These are phyloP conservation scores for Aspergillus candidus DNA, from an alignment of 2,329 filamentous ascomycete genomes.

Conservation along the genomic window DNA sequence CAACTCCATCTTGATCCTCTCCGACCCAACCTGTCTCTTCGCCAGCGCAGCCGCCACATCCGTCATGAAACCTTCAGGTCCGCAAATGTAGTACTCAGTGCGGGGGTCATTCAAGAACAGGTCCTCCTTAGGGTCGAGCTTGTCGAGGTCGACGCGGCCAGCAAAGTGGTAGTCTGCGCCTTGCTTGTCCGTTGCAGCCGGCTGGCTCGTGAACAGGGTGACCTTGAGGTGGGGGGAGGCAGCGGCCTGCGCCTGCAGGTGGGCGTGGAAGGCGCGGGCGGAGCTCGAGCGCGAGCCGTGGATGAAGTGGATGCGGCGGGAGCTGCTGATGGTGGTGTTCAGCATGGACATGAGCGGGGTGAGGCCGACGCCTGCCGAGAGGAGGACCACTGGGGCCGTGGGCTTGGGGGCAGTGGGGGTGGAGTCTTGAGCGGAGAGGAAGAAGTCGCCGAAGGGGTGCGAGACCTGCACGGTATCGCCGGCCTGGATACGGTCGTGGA, in stretches of 20 bases:
- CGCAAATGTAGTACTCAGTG: neutral
- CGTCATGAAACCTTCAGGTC: no score
- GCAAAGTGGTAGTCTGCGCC: constrained; percentile 54
- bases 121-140: constrained; percentile 21
- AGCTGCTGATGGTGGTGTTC: constrained; percentile 40
- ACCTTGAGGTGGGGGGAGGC: constrained; percentile 47
- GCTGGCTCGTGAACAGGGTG: constrained; percentile 54
- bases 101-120: constrained; percentile 19
- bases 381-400: constrained; percentile 48
- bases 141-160: constrained; percentile 28
- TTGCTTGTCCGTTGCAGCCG: constrained; percentile 40
- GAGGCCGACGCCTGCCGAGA: constrained; percentile 56
- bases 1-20: no score
- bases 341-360: constrained; percentile 57
- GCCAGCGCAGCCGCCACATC: no score
- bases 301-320: constrained; percentile 52
- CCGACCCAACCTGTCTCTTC: no score
- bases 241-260: constrained; percentile 49
- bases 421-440: constrained; percentile 37
- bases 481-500: constrained; percentile 56
- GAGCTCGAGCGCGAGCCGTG: constrained; percentile 50
- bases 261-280: constrained; percentile 46
- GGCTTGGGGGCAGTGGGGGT: no score
- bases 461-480: constrained; percentile 60
- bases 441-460: constrained; percentile 60